Evolutionary conservation across 2,329 filamentous ascomycete genomes (phyloP), one percentile per base, ranked within the genome.

Genomic region (Metarhizium humberi): DNA sequence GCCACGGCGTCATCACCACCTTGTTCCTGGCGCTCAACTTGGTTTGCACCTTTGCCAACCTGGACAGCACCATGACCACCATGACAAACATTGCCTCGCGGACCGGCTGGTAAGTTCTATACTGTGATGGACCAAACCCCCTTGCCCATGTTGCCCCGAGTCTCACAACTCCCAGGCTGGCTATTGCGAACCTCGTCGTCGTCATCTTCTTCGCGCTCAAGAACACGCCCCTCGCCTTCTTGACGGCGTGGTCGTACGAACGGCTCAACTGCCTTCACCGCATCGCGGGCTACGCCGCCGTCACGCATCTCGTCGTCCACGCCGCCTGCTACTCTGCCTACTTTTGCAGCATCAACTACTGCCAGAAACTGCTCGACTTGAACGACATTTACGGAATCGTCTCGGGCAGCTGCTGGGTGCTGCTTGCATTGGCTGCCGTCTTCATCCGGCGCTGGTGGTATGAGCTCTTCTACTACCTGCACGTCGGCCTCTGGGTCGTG

Each of bases 211-310:
- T 85, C 16, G 72, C 76, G 1, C 69, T 84, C 46, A 83, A 82
- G 60, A 82, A 84, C 61, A 84, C 80, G 0, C 81, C 80, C 0
- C 64, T 84, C 18, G 76, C 76, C 0, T 74, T 75, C 56, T 59
- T 85, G 11, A 77, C 77, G 1, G 68, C 74, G 2, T 79, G 77
- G 61, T 82, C 80, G 5, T 81, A 85, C 63, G 81, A 84, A 57
- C 73, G 78, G 20, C 73, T 85, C 52, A 84, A 82, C 60, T 71
- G 77, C 51, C 70, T 85, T 3, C 81, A 85, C 60, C 77, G 77
- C 56, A 67, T 79, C 18, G 73, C 75, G 4, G 80, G 80, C 3
- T 78, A 75, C 59, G 72, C 71, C 6, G 75, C 77, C 18, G 71
- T 82, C 30, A 55, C 71, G 38, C 69, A 71, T 38, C 66, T 75